These are phyloP conservation scores for Starmera dryadoides DNA, from an alignment of 805 yeast genomes.

Conservation along the genomic window DNA sequence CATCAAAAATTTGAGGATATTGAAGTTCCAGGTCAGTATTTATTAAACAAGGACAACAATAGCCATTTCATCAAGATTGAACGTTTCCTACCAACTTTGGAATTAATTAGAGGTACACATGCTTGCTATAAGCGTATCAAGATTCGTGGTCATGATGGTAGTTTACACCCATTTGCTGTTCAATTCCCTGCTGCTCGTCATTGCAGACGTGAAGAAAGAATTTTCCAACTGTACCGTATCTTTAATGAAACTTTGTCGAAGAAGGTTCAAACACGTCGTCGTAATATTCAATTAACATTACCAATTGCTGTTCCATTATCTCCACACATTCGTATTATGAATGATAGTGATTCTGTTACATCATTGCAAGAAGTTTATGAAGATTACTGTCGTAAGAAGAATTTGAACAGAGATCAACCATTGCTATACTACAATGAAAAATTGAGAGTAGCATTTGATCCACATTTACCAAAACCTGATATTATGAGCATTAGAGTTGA, in stretches of 20 bases:
- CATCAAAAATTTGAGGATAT: constrained; percentile 97
- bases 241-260: constrained; percentile 74
- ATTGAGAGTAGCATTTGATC: constrained; percentile 88
- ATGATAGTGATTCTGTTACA: constrained; percentile 68
- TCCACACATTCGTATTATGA: constrained; percentile 89
- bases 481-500: constrained; percentile 64
- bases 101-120: constrained; percentile 81
- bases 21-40: constrained; percentile 95
- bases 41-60: constrained; percentile 81
- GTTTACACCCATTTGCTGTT: constrained; percentile 86
- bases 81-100: constrained; percentile 83
- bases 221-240: constrained; percentile 85
- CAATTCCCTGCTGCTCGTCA: constrained; percentile 98
- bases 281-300: constrained; percentile 76
- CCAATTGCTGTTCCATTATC: constrained; percentile 93
- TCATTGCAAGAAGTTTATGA: constrained; percentile 82
- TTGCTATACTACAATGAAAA: constrained; percentile 80
- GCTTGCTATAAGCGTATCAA: constrained; percentile 85
- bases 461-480: constrained; percentile 90
- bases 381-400: constrained; percentile 66
- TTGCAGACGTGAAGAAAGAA: constrained; percentile 91
- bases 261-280: constrained; percentile 81
- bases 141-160: constrained; percentile 91
- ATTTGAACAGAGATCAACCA: constrained; percentile 82
- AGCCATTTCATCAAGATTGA: constrained; percentile 90